Evolutionary conservation across 2,329 filamentous ascomycete species (phyloP).

Genomic region (Neonectria faginata): DNA sequence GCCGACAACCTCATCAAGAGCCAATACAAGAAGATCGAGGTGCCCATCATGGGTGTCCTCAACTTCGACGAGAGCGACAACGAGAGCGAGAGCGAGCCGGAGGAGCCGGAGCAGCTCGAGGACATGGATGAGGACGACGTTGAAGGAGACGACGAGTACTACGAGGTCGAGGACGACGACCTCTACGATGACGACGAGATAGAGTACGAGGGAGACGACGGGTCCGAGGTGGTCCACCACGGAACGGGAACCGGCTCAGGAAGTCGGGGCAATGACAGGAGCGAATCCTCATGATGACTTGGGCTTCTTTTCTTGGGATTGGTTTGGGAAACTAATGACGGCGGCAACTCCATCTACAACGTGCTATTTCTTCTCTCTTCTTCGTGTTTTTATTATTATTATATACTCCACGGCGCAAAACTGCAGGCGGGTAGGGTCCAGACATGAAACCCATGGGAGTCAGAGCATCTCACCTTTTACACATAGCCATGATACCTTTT

Average conservation of each 20-base stretch:
- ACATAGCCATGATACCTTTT: constrained; percentile 17
- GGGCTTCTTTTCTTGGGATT: constrained; percentile 3
- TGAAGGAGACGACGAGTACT: constrained; percentile 44
- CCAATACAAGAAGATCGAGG: constrained; percentile 59
- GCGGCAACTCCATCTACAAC: constrained; percentile 35
- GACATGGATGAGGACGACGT: constrained; percentile 45
- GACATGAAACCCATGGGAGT: constrained; percentile 39
- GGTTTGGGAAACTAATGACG: constrained; percentile 39
- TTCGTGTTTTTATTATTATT: constrained; percentile 30
- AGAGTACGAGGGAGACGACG: constrained; percentile 44
- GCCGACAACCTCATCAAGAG: constrained; percentile 62
- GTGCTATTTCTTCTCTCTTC: constrained; percentile 21
- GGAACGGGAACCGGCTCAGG: constrained; percentile 46
- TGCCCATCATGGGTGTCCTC: constrained; percentile 59
- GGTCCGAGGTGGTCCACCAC: constrained; percentile 44
- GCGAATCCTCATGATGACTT: constrained; percentile 44
- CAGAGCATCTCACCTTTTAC: constrained; percentile 36
- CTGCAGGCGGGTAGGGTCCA: constrained; percentile 39
- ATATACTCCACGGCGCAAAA: constrained; percentile 34
- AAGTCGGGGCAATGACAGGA: constrained; percentile 42
- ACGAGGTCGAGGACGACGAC: constrained; percentile 46
- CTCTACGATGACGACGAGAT: constrained; percentile 39
- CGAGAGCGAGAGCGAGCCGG: constrained; percentile 52
- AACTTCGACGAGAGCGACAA: constrained; percentile 59
- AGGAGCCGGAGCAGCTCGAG: constrained; percentile 44